Evolutionary conservation across 352 stramenopile species (phyloP), one percentile per base, ranked within the genome.

Genomic region (Globisporangium orthogonon): DNA sequence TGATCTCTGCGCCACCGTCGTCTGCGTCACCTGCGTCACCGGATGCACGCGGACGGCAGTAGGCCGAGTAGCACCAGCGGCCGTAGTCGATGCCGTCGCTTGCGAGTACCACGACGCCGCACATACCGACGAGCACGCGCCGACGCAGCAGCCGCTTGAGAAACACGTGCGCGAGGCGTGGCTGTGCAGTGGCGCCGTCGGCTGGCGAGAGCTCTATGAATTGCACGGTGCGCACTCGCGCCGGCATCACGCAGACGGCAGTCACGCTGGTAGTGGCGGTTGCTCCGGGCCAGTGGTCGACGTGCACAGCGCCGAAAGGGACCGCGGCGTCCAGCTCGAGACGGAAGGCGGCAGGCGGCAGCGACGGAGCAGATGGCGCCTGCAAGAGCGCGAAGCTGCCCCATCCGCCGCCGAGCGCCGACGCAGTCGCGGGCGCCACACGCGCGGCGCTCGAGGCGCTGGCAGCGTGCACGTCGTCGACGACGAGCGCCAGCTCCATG

Each of bases 51-150:
- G 66, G 66, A 50, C 62, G 61, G 35, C 72, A 90, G 55, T 76
- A 87, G 1, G 69, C 74, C 11, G 62, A 52, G 54, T 78, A 90
- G 0, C 39, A 64, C 83, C 80, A 92, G 4, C 55, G 28, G 0
- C 83, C 83, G 58, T 92, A 92, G 43, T 78, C 52, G 7, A 90
- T 35, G 28, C 73, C 76, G 37, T 92, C 71, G 7, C 70, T 61
- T 47, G 73, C 52, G 10, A 90, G 37, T n/a, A 49, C 18, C 23
- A 89, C 17, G 5, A 59, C 48, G 9, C 76, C 76, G 15, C 52
- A 46, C 33, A 33, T n/a, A 33, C 50, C 64, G 10, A 52, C 18
- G 31, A 87, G 37, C 17, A 85, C 60, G 30, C 67, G 74, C 37
- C 70, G 58, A 18, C 75, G 70, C 54, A 91, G 63, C 50, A 78